Evolutionary conservation across 1,284 basidiomycete species (phyloP), one percentile per base, ranked within the genome.

Genomic region (Pulchroboletus neoregius): DNA sequence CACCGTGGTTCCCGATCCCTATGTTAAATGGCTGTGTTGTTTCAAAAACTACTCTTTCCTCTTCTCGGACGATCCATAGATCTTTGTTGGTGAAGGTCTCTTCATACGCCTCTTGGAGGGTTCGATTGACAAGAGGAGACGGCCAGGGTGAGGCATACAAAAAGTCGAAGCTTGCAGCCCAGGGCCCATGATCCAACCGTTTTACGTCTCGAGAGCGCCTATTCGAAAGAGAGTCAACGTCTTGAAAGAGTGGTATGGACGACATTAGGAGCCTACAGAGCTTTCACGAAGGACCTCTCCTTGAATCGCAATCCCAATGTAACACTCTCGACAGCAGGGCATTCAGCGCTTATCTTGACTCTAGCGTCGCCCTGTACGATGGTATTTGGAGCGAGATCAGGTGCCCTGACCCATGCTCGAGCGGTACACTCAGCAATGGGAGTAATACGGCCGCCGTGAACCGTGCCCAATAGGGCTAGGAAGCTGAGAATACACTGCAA

Each of bases 301-400:
- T 60, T 62, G 58, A 58, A 41, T n/a, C 58, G 46, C 3, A 62
- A n/a, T 8, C 57, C 59, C 23, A 58, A 23, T 9, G 23, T 37
- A 22, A 49, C 35, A 6, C 10, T 7, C 10, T 52, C 38, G 32
- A 58, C 12, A 2, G 36, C 16, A 16, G 57, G 55, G 30, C 57
- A 60, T 16, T n/a, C 54, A 0, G 45, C 45, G 24, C 48, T 60
- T 43, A 60, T 47, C 42, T 48, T 58, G 32, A 62, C 39, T 32
- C 50, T 51, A 1, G 46, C 43, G 11, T 57, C 57, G 5, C 56
- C 57, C 2, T 38, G 33, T n/a, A 60, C 16, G 23, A 58, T 35
- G 4, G 43, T 22, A 3, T 33, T 46, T 6, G 59, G 59, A 23
- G 31, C 26, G 28, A 58, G 57, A 27, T 59, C 57, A 2, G 59